A percentile compares a stretch with the other conserved stretches of the same genome.
Evolutionary conservation across 2,329 filamentous ascomycete species (phyloP).

Genomic region (Trichoderma simmonsii): DNA sequence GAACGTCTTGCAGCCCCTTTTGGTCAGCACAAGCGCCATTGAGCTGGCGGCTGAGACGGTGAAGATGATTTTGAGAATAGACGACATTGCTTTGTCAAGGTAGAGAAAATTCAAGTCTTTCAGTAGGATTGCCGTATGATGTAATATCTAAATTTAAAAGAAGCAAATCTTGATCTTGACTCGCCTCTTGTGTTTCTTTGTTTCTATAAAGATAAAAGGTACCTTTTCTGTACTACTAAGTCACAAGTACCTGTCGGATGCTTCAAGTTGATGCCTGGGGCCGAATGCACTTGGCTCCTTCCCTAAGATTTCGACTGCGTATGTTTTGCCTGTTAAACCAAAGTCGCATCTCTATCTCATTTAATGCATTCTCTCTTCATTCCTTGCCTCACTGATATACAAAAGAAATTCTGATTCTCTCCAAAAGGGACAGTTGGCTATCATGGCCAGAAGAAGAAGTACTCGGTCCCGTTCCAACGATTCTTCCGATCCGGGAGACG

Average conservation of each 20-base stretch:
- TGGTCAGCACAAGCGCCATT: constrained; percentile 96
- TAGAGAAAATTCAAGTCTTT: constrained; percentile 38
- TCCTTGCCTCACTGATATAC: background rate
- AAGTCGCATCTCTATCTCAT: background rate
- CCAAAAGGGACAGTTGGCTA: too few species aligned
- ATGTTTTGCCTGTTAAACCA: background rate
- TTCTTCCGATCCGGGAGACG: constrained; percentile 24
- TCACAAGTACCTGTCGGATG: background rate
- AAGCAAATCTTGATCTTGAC: background rate
- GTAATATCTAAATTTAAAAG: constrained; percentile 29
- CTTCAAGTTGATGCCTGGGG: background rate
- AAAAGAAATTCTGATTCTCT: background rate
- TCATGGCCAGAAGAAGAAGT: constrained; percentile 21
- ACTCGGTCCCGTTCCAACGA: constrained; percentile 22
- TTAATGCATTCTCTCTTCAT: background rate
- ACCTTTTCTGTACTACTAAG: background rate
- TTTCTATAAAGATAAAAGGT: background rate
- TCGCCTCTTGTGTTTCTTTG: background rate
- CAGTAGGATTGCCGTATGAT: constrained; percentile 36
- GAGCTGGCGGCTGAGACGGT: constrained; percentile 97
- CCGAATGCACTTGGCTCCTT: background rate
- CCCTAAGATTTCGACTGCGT: background rate
- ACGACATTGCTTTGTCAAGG: constrained; percentile 63
- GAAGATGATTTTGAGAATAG: constrained; percentile 80
- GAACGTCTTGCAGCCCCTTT: constrained; percentile 90